Evolutionary conservation across 768 basidiomycete species (phyloP).

Genomic region (Lactifluus subvellereus): DNA sequence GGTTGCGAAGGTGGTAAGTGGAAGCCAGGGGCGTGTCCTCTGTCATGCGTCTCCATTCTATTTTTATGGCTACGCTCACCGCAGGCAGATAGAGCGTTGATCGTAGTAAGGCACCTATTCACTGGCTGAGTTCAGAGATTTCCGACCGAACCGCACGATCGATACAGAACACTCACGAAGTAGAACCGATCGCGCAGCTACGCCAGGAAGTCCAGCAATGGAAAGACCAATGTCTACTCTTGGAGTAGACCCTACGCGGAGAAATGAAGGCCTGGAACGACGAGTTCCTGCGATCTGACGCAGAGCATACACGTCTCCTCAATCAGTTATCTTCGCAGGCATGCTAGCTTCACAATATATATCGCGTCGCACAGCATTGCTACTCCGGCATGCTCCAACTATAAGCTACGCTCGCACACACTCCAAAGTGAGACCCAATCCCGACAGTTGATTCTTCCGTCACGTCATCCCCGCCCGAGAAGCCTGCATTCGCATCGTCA

Average conservation of each 20-base stretch:
- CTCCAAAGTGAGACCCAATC: conserved; percentile 20
- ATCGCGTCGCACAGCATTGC: neutral
- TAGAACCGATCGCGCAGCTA: no score
- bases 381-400: conserved; percentile 1
- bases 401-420: conserved; percentile 26
- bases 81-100: no score
- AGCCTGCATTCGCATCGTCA: conserved; percentile 25
- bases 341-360: neutral
- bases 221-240: no score
- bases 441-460: conserved; percentile 21
- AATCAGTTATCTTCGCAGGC: conserved; percentile 39
- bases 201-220: no score
- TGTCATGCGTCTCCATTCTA: no score
- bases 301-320: conserved; percentile 55
- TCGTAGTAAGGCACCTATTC: no score
- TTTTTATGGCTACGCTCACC: no score
- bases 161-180: no score
- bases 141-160: no score
- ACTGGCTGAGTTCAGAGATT: no score
- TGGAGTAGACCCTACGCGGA: conserved; percentile 14
- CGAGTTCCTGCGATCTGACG: conserved; percentile 67
- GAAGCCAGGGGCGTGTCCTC: no score
- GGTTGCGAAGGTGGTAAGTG: no score
- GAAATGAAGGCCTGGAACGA: conserved; percentile 72
- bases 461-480: conserved; percentile 25